Evolutionary conservation across 2,329 filamentous ascomycete genomes (phyloP).

Genomic region (Fonsecaea nubica): DNA sequence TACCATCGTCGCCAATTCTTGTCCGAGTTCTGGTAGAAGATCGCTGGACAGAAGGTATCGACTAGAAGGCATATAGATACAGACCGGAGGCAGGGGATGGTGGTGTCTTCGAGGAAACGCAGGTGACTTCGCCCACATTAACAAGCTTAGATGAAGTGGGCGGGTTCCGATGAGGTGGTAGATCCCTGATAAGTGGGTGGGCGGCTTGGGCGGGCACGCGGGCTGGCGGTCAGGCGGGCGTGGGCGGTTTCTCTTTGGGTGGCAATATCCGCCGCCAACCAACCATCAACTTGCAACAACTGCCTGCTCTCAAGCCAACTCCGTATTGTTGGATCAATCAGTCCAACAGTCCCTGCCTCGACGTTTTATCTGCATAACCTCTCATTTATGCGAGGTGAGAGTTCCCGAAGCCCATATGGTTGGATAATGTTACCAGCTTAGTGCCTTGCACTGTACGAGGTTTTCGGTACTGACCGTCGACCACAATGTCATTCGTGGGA

Average conservation of each 20-base stretch:
- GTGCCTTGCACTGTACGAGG: neutral
- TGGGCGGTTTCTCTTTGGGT: neutral
- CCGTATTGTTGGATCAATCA: neutral
- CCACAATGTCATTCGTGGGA: slow-evolving; percentile 16
- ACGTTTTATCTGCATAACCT: neutral
- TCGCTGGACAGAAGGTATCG: neutral
- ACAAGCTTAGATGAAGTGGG: slow-evolving; percentile 1
- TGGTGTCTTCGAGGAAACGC: neutral
- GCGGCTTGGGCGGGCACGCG: neutral
- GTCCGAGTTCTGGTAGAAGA: neutral
- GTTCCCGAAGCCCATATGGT: neutral
- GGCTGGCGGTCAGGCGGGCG: neutral
- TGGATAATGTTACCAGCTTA: neutral
- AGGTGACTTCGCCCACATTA: neutral
- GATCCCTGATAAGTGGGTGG: slow-evolving; percentile 12
- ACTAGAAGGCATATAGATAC: neutral
- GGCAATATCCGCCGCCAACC: slow-evolving; percentile 9
- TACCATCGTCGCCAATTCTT: neutral
- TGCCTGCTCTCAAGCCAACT: neutral
- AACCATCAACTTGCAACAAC: slow-evolving; percentile 9
- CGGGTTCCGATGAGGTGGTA: slow-evolving; percentile 10
- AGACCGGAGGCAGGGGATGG: neutral
- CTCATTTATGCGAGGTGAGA: neutral
- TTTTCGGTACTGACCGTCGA: neutral
- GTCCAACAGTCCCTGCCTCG: neutral